Percentiles rank a stretch among this genome's conserved stretches.
These are phyloP conservation scores for Microbotryum scabiosae DNA, from an alignment of 1,284 basidiomycete genomes.

Conservation along the genomic window DNA sequence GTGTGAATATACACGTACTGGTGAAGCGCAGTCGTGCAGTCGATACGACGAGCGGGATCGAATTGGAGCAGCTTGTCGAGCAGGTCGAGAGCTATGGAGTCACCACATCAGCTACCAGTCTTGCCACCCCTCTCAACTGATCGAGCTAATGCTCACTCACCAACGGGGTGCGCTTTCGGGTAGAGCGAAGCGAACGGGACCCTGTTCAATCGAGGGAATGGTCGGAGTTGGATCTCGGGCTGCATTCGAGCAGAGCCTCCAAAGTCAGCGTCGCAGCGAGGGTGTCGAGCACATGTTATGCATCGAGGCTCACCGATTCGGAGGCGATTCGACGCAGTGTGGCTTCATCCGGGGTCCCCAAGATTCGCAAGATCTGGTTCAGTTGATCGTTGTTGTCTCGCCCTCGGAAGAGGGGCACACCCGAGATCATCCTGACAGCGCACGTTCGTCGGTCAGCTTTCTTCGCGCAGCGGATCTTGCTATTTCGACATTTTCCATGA, in stretches of 20 bases:
- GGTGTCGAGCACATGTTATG: not conserved
- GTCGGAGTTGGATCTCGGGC: conserved; percentile 84
- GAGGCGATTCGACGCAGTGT: conserved; percentile 80
- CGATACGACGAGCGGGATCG: conserved; percentile 85
- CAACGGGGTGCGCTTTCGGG: conserved; percentile 83
- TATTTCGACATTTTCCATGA: not conserved
- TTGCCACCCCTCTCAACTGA: no score
- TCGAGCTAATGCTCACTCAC: conserved; percentile 43
- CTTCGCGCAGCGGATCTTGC: no score
- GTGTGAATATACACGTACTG: conserved; percentile 45
- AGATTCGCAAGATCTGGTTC: conserved; percentile 92
- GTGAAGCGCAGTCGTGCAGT: conserved; percentile 80
- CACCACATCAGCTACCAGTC: no score
- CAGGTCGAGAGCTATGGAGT: conserved; percentile 68
- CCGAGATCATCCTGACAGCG: conserved; percentile 61
- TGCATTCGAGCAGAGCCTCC: conserved; percentile 37
- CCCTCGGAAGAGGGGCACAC: conserved; percentile 92
- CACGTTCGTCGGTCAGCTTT: not conserved
- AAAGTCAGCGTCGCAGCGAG: not conserved
- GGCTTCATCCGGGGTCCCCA: conserved; percentile 88
- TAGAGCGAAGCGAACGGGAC: conserved; percentile 81
- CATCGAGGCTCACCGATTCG: conserved; percentile 63
- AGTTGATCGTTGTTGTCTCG: conserved; percentile 97
- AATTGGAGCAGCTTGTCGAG: conserved; percentile 94
- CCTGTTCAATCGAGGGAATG: conserved; percentile 83